Conservation (phyloP, 495 filamentous ascomycete species). For the Pyrenula aspistea region DNA sequence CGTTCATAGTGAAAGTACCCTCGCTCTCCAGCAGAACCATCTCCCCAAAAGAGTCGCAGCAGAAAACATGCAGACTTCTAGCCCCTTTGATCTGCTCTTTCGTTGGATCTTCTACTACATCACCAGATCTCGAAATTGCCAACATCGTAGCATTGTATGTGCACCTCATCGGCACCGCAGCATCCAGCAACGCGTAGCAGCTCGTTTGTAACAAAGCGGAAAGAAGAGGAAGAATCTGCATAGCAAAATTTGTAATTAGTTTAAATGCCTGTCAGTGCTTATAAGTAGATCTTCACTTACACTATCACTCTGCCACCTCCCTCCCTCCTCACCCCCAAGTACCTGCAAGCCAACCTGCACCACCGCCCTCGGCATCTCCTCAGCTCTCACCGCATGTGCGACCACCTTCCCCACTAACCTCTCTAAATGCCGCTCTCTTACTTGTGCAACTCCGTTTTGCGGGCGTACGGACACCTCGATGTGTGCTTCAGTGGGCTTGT, state of each 20-base stretch:
- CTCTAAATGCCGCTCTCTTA: conserved; percentile 54
- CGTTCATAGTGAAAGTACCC: conserved; percentile 62
- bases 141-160: conserved; percentile 54
- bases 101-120: conserved; percentile 42
- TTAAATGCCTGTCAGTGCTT: conserved; percentile 6
- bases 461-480: conserved; percentile 87
- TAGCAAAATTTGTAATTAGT: conserved; percentile 1
- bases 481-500: conserved; percentile 76
- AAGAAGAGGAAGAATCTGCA: conserved; percentile 60
- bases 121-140: conserved; percentile 39
- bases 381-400: conserved; percentile 20
- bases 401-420: conserved; percentile 19
- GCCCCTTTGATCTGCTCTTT: conserved; percentile 41
- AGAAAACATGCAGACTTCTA: conserved; percentile 62
- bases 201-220: conserved; percentile 65
- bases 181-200: conserved; percentile 62
- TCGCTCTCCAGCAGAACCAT: conserved; percentile 71
- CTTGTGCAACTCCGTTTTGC: conserved; percentile 47
- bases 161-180: conserved; percentile 60
- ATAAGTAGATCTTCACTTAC: conserved; percentile 34
- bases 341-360: conserved; percentile 30
- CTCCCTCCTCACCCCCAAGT: conserved; percentile 47
- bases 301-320: conserved; percentile 58
- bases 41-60: conserved; percentile 62
- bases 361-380: conserved; percentile 25